phyloP scores from a whole-genome alignment of 768 basidiomycete genomes.

The Termitomyces sp. region DNA sequence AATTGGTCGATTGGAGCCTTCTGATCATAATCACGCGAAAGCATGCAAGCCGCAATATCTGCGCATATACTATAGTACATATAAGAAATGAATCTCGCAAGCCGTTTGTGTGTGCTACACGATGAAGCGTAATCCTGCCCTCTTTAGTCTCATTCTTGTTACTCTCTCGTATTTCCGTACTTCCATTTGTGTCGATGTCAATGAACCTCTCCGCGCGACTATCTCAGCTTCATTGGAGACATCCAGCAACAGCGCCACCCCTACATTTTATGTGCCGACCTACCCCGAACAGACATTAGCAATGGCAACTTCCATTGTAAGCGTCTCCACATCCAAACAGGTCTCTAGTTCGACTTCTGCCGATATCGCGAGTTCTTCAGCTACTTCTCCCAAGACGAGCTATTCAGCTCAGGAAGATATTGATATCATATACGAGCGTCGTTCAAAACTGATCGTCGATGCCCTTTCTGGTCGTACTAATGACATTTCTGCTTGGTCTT shows the following conservation, averaged over 20 bases:
- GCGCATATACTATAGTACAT: background rate
- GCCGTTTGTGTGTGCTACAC: background rate
- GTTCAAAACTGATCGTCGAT: slow-evolving; percentile 37
- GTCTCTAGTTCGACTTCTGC: background rate
- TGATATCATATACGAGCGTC: slow-evolving; percentile 25
- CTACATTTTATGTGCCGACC: background rate
- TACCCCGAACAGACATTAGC: background rate
- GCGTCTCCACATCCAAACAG: background rate
- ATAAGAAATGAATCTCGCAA: background rate
- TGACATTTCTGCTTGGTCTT: slow-evolving; percentile 11
- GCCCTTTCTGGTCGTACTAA: slow-evolving; percentile 21
- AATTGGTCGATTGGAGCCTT: background rate
- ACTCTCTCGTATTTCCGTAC: background rate
- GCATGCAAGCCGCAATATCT: background rate
- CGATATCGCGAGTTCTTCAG: background rate
- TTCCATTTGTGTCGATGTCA: background rate
- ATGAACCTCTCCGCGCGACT: background rate
- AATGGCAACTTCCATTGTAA: background rate
- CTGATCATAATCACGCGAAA: background rate
- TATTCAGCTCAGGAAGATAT: slow-evolving; percentile 23
- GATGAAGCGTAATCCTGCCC: background rate
- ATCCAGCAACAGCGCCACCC: background rate
- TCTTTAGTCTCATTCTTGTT: background rate
- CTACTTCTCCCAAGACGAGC: slow-evolving; percentile 4
- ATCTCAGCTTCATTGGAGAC: background rate